phyloP scores from a whole-genome alignment of 371 early-diverging fungal genomes.

The Rhizopus arrhizus region DNA sequence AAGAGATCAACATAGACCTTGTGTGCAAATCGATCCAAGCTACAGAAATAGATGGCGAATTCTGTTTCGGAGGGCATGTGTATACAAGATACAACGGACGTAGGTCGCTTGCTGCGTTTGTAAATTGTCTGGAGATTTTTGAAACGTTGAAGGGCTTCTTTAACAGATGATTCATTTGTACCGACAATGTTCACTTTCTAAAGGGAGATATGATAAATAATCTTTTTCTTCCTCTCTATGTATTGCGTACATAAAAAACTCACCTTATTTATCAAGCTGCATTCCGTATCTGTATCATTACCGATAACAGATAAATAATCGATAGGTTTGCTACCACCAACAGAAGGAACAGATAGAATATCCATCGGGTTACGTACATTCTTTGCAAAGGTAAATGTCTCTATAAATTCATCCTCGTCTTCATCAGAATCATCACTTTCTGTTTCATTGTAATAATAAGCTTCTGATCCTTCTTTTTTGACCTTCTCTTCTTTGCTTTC shows the following conservation, averaged over 20 bases:
- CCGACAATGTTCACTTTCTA: conserved; percentile 27
- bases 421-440: conserved; percentile 27
- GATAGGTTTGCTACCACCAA: conserved; percentile 9
- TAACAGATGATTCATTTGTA: conserved; percentile 20
- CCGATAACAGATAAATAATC: conserved; percentile 30
- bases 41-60: conserved; percentile 27
- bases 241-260: background rate
- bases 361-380: conserved; percentile 24
- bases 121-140: conserved; percentile 28
- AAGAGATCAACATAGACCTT: conserved; percentile 12
- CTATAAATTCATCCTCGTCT: conserved; percentile 20
- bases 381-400: conserved; percentile 32
- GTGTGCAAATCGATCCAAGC: conserved; percentile 21
- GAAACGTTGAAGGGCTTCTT: conserved; percentile 27
- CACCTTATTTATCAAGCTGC: conserved; percentile 20
- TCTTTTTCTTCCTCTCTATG: background rate
- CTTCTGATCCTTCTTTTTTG: background rate
- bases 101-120: conserved; percentile 24
- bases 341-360: conserved; percentile 17
- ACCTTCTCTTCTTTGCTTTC: background rate
- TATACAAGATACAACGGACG: conserved; percentile 23
- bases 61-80: conserved; percentile 13
- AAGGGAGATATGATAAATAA: background rate
- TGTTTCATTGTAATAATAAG: conserved; percentile 19
- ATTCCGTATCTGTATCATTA: conserved; percentile 30